phyloP scores from a whole-genome alignment of 2,329 filamentous ascomycete genomes.

The Blastomyces gilchristii region DNA sequence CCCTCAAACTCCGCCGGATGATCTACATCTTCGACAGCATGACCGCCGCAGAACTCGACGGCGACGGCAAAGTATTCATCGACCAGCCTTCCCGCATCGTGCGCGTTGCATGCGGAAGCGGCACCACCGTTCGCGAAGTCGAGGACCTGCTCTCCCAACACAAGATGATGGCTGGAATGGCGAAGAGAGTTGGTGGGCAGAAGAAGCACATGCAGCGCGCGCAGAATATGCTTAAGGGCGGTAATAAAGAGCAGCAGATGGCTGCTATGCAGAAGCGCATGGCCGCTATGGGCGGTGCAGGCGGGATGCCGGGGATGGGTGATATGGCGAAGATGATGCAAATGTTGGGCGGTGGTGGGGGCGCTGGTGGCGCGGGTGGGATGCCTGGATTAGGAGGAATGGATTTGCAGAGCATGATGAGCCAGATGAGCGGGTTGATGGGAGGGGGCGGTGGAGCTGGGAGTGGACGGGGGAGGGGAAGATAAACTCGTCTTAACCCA shows the following conservation, averaged over 20 bases:
- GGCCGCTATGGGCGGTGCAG: slow-evolving; percentile 77
- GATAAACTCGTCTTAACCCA: slow-evolving; percentile 13
- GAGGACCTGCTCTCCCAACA: slow-evolving; percentile 97
- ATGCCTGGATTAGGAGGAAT: slow-evolving; percentile 51
- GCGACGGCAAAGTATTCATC: slow-evolving; percentile 86
- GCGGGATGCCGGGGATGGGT: slow-evolving; percentile 57
- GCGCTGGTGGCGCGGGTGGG: slow-evolving; percentile 44
- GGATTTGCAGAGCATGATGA: slow-evolving; percentile 63
- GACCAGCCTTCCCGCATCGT: slow-evolving; percentile 91
- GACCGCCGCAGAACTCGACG: slow-evolving; percentile 91
- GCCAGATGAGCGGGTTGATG: slow-evolving; percentile 60
- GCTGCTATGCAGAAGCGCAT: slow-evolving; percentile 95
- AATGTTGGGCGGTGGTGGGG: slow-evolving; percentile 73
- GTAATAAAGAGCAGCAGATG: slow-evolving; percentile 85
- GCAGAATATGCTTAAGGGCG: slow-evolving; percentile 80
- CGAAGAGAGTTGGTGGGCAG: slow-evolving; percentile 95
- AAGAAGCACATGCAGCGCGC: slow-evolving; percentile 97
- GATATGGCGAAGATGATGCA: slow-evolving; percentile 93
- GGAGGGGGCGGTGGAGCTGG: slow-evolving; percentile 38
- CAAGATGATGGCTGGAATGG: slow-evolving; percentile 98
- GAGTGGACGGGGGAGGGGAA: slow-evolving; percentile 20
- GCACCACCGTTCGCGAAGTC: slow-evolving; percentile 83
- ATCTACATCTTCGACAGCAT: slow-evolving; percentile 98
- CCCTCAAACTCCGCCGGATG: slow-evolving; percentile 89
- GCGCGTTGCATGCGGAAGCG: slow-evolving; percentile 76